Evolutionary conservation across 768 basidiomycete species (phyloP), one percentile per base, ranked within the genome.

Genomic region (Imleria badia): DNA sequence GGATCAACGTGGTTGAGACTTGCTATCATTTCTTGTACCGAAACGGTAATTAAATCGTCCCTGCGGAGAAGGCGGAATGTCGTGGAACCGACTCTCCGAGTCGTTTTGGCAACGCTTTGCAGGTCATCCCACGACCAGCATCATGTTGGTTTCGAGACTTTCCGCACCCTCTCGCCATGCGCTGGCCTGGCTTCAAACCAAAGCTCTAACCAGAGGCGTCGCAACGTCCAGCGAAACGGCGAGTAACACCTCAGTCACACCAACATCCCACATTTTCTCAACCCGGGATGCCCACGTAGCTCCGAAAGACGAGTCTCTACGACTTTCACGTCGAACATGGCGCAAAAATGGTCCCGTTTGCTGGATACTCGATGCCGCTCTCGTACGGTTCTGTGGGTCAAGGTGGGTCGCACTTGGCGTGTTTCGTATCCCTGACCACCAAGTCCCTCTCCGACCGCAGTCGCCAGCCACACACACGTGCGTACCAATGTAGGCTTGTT

Each of bases 261-360:
- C 33, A 12, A 15, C n/a, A 15, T 11, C 10, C n/a, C 34, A 30
- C 10, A 5, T 38, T 53, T 36, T 44, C 53, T 58, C 19, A 60
- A 23, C 38, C 12, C n/a, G 13, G 14, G 51, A 1, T 31, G 1
- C 9, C 5, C 40, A 35, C 36, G 20, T 45, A 84, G 80, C 72
- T 84, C 31, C 69, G 60, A 51, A 83, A 81, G 65, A 98, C 94
- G 1, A 82, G 83, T 1, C 77, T 98, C 5, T 93, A 95, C 63
- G 91, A 94, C 66, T 95, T 94, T 67, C 95, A 99, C 68, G 68
- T 91, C 43, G 69, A 84, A 56, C 78, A 89, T 69, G 86, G 80
- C 17, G 96, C 88, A 2, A 95, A 95, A 73, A 94, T 98, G 92
- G 94, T 97, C 0, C 87, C 92, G 0, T 99, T 98, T 71, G 97